Percentiles rank a stretch among this genome's conserved stretches.
These are phyloP conservation scores for Rhypophila decipiens DNA, from an alignment of 495 filamentous ascomycete species.

Conservation along the genomic window DNA sequence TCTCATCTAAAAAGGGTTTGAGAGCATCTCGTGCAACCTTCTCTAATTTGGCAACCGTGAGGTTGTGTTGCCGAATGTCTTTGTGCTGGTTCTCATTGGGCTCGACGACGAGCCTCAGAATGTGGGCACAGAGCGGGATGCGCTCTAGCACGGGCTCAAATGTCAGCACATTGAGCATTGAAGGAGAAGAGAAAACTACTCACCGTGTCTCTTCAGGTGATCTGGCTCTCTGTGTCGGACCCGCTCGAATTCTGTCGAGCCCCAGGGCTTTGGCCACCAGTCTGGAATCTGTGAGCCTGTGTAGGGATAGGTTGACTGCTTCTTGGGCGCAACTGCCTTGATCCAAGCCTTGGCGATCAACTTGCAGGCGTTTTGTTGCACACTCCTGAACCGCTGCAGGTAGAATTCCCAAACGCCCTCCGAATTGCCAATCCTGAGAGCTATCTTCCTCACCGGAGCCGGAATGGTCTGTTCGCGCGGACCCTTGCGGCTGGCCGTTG, in stretches of 20 bases:
- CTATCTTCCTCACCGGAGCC: constrained; percentile 16
- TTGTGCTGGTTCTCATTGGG: constrained; percentile 33
- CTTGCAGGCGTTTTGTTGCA: constrained; percentile 72
- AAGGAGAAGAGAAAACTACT: constrained; percentile 1
- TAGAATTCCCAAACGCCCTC: constrained; percentile 58
- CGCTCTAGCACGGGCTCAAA: constrained; percentile 42
- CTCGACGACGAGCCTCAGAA: constrained; percentile 51
- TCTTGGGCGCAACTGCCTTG: constrained; percentile 76
- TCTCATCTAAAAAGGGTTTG: constrained; percentile 35
- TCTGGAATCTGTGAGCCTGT: constrained; percentile 62
- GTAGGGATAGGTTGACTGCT: constrained; percentile 80
- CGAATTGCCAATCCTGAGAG: constrained; percentile 51
- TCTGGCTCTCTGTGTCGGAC: constrained; percentile 77
- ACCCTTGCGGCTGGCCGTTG: constrained; percentile 6
- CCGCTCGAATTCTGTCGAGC: constrained; percentile 24
- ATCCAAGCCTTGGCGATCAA: constrained; percentile 74
- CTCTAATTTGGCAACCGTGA: constrained; percentile 42
- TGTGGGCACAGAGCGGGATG: constrained; percentile 54
- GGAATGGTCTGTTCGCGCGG: not conserved
- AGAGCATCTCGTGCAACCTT: constrained; percentile 40
- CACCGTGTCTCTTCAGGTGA: constrained; percentile 73
- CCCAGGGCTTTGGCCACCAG: constrained; percentile 73
- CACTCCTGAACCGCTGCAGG: constrained; percentile 53
- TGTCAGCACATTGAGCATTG: not conserved
- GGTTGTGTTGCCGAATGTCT: constrained; percentile 27